These are phyloP conservation scores for Fusarium stilboides DNA, from an alignment of 2,329 filamentous ascomycete genomes.

Conservation along the genomic window DNA sequence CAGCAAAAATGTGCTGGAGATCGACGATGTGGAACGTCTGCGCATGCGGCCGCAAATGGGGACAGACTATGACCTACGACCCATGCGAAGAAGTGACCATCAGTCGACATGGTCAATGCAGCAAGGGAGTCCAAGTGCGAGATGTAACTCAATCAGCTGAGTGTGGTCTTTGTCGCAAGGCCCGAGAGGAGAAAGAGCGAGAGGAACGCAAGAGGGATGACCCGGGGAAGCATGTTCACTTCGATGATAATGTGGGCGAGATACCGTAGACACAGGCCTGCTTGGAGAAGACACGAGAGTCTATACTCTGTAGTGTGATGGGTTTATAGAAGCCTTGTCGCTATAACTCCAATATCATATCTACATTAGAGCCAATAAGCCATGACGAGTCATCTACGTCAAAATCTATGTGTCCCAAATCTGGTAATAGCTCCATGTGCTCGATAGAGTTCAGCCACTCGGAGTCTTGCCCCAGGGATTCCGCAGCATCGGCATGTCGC, in stretches of 20 bases:
- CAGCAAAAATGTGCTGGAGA: not conserved
- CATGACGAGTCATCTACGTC: no score
- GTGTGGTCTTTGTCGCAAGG: not conserved
- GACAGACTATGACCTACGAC: not conserved
- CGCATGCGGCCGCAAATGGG: not conserved
- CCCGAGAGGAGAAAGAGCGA: not conserved
- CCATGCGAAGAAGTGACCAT: not conserved
- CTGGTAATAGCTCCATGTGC: no score
- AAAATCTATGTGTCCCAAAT: no score
- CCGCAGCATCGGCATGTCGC: no score
- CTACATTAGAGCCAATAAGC: no score
- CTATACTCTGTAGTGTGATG: no score
- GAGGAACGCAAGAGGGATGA: not conserved
- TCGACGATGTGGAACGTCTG: not conserved
- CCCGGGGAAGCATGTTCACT: not conserved
- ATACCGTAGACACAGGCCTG: not conserved
- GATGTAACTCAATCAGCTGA: not conserved
- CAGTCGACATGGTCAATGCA: not conserved
- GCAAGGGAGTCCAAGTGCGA: not conserved
- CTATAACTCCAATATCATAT: no score
- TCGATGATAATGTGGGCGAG: not conserved
- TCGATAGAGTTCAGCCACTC: no score
- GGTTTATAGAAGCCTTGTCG: no score
- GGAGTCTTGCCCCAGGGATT: no score
- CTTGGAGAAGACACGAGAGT: no score